Conservation (phyloP, 176 grass and related monocot species). For the Musa troglodytarum region DNA sequence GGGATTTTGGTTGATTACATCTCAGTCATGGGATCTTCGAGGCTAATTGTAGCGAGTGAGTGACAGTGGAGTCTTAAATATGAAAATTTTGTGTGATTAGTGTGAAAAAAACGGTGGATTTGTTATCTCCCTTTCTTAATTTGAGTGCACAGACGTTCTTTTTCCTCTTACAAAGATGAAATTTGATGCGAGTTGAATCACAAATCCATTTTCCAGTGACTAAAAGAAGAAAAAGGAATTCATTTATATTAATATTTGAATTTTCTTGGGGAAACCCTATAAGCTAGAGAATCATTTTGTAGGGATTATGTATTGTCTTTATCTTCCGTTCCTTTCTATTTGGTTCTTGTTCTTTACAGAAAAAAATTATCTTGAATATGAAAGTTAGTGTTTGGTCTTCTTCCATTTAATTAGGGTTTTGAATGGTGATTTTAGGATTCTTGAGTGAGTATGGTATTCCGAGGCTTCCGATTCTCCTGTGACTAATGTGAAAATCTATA, state of each 20-base stretch:
- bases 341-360: neutral
- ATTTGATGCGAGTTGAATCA: neutral
- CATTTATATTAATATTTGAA: neutral
- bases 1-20: neutral
- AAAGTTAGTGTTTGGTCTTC: neutral
- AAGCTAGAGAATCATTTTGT: neutral
- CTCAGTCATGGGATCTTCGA: neutral
- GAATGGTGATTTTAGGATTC: neutral
- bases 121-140: neutral
- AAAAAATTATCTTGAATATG: neutral
- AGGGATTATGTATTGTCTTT: neutral
- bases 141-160: neutral
- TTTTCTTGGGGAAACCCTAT: neutral
- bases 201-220: neutral
- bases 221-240: neutral
- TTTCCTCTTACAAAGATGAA: neutral
- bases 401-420: neutral
- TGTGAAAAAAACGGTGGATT: neutral
- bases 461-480: neutral
- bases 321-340: neutral
- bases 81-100: neutral
- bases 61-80: neutral
- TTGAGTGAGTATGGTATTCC: neutral
- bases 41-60: neutral
- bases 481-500: neutral